A percentile compares a stretch with the other conserved stretches of the same genome.
Evolutionary conservation across 805 yeast species (phyloP).

Genomic region (Kregervanrija fluxuum): DNA sequence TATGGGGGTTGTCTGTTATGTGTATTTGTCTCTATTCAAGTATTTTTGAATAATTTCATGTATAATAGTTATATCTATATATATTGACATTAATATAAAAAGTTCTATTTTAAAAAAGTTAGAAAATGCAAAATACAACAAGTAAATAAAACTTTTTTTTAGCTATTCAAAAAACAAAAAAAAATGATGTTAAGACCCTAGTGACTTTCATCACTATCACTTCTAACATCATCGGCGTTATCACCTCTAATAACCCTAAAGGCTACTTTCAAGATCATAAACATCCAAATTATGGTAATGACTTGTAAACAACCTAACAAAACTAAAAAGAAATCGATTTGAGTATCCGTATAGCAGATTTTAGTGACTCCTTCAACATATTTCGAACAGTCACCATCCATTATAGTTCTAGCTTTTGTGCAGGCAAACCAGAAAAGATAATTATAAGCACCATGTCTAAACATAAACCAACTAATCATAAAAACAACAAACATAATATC

Average conservation of each 20-base stretch:
- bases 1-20: constrained; percentile 54
- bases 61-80: background rate
- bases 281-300: constrained; percentile 67
- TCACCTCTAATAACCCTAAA: constrained; percentile 60
- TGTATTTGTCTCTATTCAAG: constrained; percentile 45
- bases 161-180: background rate
- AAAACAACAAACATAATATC: constrained; percentile 65
- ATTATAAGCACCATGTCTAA: constrained; percentile 70
- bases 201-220: constrained; percentile 56
- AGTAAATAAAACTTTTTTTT: background rate
- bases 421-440: constrained; percentile 57
- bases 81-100: background rate
- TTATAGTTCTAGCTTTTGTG: constrained; percentile 35
- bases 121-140: background rate
- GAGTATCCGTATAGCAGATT: constrained; percentile 43
- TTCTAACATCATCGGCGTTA: constrained; percentile 81
- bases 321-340: constrained; percentile 41
- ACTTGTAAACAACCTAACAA: constrained; percentile 62
- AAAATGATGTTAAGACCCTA: background rate
- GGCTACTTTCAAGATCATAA: constrained; percentile 64
- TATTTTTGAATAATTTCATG: constrained; percentile 28
- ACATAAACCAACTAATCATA: constrained; percentile 57
- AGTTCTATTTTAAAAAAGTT: background rate
- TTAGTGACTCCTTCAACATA: constrained; percentile 11
- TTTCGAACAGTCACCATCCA: constrained; percentile 39